Percentiles rank a stretch among this genome's conserved stretches.
Conservation (phyloP, 805 yeast species). For the Yarrowia sp. region DNA sequence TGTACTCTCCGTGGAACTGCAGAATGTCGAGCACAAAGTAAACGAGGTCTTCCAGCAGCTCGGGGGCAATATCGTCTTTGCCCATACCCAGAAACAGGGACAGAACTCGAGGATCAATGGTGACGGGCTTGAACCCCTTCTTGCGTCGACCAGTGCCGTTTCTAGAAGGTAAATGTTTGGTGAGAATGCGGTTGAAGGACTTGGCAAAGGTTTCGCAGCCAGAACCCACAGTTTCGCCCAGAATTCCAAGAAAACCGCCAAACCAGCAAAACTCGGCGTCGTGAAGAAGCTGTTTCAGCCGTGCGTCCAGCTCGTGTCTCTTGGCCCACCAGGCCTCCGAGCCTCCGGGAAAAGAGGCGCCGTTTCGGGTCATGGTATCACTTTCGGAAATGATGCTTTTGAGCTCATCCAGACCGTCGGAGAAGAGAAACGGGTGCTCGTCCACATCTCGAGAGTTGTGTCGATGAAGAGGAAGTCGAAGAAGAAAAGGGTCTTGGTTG, state of each 20-base stretch:
- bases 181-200: conserved; percentile 43
- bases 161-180: conserved; percentile 50
- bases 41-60: conserved; percentile 58
- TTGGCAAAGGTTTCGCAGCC: conserved; percentile 39
- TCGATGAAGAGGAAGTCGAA: conserved; percentile 60
- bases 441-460: conserved; percentile 46
- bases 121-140: conserved; percentile 30
- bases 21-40: conserved; percentile 59
- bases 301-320: conserved; percentile 58
- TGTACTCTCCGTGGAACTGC: conserved; percentile 58
- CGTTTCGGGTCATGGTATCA: conserved; percentile 54
- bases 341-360: conserved; percentile 56
- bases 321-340: conserved; percentile 75
- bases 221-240: conserved; percentile 17
- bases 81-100: conserved; percentile 52
- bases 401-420: conserved; percentile 48
- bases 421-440: conserved; percentile 44
- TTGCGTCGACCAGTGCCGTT: conserved; percentile 30
- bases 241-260: conserved; percentile 66
- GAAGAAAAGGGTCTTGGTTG: conserved; percentile 43
- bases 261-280: conserved; percentile 66
- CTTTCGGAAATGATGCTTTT: conserved; percentile 55
- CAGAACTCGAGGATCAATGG: conserved; percentile 47
- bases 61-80: conserved; percentile 36
- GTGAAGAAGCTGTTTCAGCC: conserved; percentile 51